phyloP scores from a whole-genome alignment of 2,329 filamentous ascomycete species.

The Ophiocordyceps camponoti-saundersi region DNA sequence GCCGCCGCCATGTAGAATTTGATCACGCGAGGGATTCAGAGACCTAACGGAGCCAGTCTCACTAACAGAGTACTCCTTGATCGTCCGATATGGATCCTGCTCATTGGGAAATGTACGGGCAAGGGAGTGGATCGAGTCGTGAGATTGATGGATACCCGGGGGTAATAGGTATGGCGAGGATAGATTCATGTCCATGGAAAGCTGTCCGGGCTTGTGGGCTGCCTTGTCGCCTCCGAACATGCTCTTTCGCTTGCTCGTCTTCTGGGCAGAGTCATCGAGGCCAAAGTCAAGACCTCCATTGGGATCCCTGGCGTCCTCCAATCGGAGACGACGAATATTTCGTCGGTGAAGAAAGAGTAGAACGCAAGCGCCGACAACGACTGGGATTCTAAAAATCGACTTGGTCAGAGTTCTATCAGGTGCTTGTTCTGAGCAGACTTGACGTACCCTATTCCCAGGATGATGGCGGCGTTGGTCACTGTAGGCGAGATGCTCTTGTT shows the following conservation, averaged over 20 bases:
- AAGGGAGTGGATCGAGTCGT: constrained; percentile 74
- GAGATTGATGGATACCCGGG: constrained; percentile 58
- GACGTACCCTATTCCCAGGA: constrained; percentile 54
- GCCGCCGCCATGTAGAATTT: constrained; percentile 28
- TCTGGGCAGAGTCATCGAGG: constrained; percentile 37
- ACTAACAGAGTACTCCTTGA: constrained; percentile 37
- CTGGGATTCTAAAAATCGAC: constrained; percentile 47
- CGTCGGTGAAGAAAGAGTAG: constrained; percentile 66
- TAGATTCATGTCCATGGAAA: constrained; percentile 60
- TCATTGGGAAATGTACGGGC: constrained; percentile 56
- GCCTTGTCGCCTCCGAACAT: constrained; percentile 36
- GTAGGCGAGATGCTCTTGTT: constrained; percentile 40
- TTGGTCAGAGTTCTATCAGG: neutral
- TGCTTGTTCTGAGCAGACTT: neutral
- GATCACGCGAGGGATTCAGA: constrained; percentile 21
- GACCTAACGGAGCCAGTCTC: constrained; percentile 41
- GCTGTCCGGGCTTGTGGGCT: constrained; percentile 28
- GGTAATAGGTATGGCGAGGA: constrained; percentile 89
- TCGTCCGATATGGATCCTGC: constrained; percentile 70
- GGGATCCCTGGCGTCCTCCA: constrained; percentile 72
- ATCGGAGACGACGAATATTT: constrained; percentile 50
- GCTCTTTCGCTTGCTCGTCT: constrained; percentile 16
- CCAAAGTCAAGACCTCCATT: constrained; percentile 91
- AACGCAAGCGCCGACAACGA: constrained; percentile 47
- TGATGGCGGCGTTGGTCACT: constrained; percentile 47